Conservation (phyloP, 1,139 yeast genomes). For the Candida gigantensis region DNA sequence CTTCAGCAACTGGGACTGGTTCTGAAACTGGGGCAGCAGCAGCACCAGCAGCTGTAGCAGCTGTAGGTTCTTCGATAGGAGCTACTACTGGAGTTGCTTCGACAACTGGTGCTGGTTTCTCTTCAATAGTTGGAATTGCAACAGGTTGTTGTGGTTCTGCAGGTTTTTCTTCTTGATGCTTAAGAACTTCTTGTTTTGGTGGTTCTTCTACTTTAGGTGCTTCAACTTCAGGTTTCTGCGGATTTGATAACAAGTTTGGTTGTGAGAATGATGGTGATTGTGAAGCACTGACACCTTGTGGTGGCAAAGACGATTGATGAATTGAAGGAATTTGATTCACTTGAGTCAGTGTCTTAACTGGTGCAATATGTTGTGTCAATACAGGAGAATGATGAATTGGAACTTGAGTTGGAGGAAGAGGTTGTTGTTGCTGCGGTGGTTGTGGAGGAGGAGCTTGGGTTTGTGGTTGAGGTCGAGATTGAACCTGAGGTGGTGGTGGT, state of each 20-base stretch:
- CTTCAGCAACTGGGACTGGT: background rate
- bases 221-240: no score
- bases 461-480: background rate
- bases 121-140: no score
- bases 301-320: slow-evolving; percentile 2
- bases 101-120: slow-evolving; percentile 4
- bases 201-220: slow-evolving; percentile 1
- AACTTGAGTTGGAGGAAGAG: no score
- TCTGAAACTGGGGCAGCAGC: background rate
- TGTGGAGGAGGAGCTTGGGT: background rate
- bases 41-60: background rate
- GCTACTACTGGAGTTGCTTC: slow-evolving; percentile 11
- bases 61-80: slow-evolving; percentile 1
- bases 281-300: background rate
- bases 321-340: slow-evolving; percentile 1
- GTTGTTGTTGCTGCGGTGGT: background rate
- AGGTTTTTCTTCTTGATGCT: background rate
- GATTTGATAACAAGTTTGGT: no score
- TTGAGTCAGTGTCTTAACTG: slow-evolving; percentile 1
- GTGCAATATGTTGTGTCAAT: background rate
- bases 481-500: background rate
- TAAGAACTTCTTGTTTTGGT: background rate
- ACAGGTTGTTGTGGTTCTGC: no score
- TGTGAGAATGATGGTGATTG: slow-evolving; percentile 2
- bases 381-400: slow-evolving; percentile 2